phyloP scores from a whole-genome alignment of 768 basidiomycete genomes.

The Lactarius trivialis region DNA sequence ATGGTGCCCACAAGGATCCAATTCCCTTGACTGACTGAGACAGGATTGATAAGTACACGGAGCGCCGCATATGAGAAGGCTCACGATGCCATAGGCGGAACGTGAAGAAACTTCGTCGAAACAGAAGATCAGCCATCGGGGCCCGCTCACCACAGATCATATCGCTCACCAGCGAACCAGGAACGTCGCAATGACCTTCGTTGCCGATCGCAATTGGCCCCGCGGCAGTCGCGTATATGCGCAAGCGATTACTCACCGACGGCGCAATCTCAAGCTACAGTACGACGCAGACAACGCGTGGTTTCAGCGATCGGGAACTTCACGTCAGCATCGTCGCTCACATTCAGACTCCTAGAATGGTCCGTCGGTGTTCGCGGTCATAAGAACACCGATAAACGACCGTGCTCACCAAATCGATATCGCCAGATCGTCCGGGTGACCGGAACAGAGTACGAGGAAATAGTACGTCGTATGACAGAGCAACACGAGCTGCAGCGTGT shows the following conservation, averaged over 20 bases:
- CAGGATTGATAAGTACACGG: not conserved
- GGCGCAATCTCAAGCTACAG: constrained; percentile 14
- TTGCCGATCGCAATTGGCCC: not conserved
- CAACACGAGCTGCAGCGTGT: constrained; percentile 8
- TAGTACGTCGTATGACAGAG: constrained; percentile 1
- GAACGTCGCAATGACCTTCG: constrained; percentile 9
- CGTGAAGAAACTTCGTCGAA: constrained; percentile 6
- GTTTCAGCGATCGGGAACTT: not conserved
- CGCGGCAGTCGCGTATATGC: not conserved
- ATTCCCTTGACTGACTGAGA: not conserved
- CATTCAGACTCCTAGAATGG: constrained; percentile 3
- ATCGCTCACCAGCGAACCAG: constrained; percentile 7
- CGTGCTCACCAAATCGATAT: not conserved
- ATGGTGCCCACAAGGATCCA: not conserved
- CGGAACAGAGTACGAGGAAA: constrained; percentile 3
- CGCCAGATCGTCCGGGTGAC: not conserved
- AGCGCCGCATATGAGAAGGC: not conserved
- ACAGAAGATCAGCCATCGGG: not conserved
- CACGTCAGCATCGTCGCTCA: not conserved
- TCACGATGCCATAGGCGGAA: constrained; percentile 12
- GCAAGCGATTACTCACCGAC: not conserved
- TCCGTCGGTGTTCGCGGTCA: no score
- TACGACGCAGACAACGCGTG: no score
- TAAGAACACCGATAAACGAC: not conserved
- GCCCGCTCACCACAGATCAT: not conserved